phyloP scores from a whole-genome alignment of 116 monocot genomes.

The Zostera marina region DNA sequence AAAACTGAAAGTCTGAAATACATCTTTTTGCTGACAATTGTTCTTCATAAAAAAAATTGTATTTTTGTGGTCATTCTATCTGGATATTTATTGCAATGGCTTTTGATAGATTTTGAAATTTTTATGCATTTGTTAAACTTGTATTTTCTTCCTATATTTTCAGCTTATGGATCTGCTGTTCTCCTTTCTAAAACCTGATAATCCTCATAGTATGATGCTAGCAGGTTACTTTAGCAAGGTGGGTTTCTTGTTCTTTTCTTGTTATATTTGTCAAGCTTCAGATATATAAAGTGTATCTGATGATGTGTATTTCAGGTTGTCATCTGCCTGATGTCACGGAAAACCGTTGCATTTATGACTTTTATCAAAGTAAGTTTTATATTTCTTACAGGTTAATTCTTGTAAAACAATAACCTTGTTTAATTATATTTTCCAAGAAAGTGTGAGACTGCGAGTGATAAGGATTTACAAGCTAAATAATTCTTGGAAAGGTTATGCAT shows the following conservation, averaged over 20 bases:
- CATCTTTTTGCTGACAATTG: no score
- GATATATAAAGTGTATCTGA: neutral
- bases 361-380: conserved; percentile 53
- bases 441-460: neutral
- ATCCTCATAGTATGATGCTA: conserved; percentile 44
- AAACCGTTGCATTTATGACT: conserved; percentile 47
- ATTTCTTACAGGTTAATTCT: neutral
- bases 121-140: no score
- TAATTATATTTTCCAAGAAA: neutral
- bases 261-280: neutral
- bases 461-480: neutral
- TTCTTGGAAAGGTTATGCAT: no score
- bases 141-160: neutral
- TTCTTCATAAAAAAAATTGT: no score
- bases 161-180: conserved; percentile 73
- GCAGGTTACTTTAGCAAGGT: conserved; percentile 97
- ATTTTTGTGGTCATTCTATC: no score
- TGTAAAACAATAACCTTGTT: neutral
- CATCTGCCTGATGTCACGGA: conserved; percentile 54
- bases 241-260: conserved; percentile 2
- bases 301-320: conserved; percentile 42
- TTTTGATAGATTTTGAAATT: neutral
- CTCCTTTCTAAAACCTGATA: conserved; percentile 74
- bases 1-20: no score
- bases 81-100: neutral